Base-by-base conservation (phyloP, 2,329 filamentous ascomycete genomes). In the Alternaria arbusti region DNA sequence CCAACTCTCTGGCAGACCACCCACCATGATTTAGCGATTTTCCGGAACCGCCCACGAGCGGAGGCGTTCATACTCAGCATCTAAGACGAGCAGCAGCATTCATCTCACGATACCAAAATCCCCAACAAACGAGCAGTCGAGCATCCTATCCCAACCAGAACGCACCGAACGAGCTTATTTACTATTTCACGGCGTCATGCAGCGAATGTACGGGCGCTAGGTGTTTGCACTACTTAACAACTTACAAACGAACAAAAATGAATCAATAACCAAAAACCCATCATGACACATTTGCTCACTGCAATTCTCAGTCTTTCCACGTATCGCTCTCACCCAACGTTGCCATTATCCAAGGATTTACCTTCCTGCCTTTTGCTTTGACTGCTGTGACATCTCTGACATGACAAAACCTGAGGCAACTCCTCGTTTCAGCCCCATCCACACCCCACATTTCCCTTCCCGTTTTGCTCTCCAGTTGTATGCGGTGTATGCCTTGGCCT, bases 1-100 rank as follows among this genome's bases (percentile, higher is more conserved):
- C 12, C 32, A 57, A 11, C 11, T 63, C 60, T 63, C 60, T 63
- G 50, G 56, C 32, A 63, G 59, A 47, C 56, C 13, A 17, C 25
- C 28, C 15, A 12, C 30, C 23, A 40, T 45, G 56, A 50, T 59
- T 59, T 63, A 59, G 56, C 60, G 56, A 62, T 32, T 47, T 59
- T 15, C 22, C 15, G 28, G 9, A 56, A 46, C 54, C 54, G 54
- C 26, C 17, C 30, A 23, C 25, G 54, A 46, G 54, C 54, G 26
- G 32, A 23, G n/a, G 54, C 54, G 26, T 32, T 56, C 17, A 55
- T 15, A 22, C 6, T 17, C 36, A 26, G 52, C 40, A 44, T 44
- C 23, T 3, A 46, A 45, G 44, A 30, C 26, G 20, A 56, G 22
- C 52, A 55, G 17, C 40, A 56, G 28, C 40, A 56, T 23, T 54